Percentiles rank a stretch among this genome's conserved stretches.
Conservation (phyloP, 2,329 filamentous ascomycete species). For the Arthrocladium fulminans region DNA sequence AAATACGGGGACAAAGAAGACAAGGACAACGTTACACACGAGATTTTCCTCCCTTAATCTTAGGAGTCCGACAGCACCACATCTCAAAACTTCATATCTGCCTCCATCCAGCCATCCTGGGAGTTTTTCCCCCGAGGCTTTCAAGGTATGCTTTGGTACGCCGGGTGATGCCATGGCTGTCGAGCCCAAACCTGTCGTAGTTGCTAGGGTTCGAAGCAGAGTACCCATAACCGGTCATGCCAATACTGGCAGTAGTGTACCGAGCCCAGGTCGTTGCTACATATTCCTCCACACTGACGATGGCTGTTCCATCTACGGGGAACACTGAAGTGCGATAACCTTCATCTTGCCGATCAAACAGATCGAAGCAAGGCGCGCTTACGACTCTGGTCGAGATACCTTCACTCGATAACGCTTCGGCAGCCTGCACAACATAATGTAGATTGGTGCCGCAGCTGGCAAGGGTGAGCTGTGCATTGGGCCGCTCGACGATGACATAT, state of each 20-base stretch:
- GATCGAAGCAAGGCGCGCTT: constrained; percentile 38
- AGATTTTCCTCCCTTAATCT: too few species aligned
- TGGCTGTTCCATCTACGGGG: constrained; percentile 23
- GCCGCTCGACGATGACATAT: constrained; percentile 31
- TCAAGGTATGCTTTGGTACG: constrained; percentile 8
- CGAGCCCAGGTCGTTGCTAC: constrained; percentile 11
- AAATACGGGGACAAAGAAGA: too few species aligned
- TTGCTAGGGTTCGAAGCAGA: constrained; percentile 17
- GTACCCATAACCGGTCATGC: constrained; percentile 20
- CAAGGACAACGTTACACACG: too few species aligned
- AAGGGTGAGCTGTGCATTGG: constrained; percentile 35
- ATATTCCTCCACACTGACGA: constrained; percentile 41
- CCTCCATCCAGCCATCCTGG: constrained; percentile 10
- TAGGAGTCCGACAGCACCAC: too few species aligned
- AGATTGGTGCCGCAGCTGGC: constrained; percentile 43
- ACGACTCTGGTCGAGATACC: constrained; percentile 35
- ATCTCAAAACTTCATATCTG: too few species aligned
- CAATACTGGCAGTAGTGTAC: constrained; percentile 22
- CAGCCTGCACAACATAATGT: constrained; percentile 34
- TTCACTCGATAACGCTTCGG: constrained; percentile 30
- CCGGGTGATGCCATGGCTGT: constrained; percentile 9
- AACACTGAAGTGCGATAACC: constrained; percentile 38
- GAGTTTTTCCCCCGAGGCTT: constrained; percentile 7
- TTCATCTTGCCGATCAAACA: constrained; percentile 38
- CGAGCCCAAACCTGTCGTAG: constrained; percentile 12